phyloP scores from a whole-genome alignment of 148 eudicot genomes.

The Persicaria tinctoria region DNA sequence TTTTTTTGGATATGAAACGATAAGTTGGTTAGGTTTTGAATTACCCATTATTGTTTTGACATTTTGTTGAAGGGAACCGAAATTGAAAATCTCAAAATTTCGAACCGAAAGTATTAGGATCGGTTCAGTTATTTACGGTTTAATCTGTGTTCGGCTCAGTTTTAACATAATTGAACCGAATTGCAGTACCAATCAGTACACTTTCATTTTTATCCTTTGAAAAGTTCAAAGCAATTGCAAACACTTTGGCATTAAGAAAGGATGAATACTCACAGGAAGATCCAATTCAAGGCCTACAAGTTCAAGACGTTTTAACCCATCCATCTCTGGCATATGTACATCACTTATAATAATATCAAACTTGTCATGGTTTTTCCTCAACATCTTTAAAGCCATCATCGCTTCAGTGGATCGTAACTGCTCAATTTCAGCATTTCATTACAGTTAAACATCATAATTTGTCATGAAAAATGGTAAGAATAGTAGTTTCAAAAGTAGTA shows the following conservation, averaged over 20 bases:
- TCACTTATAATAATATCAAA: slow-evolving; percentile 81
- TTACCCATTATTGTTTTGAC: too few relatives aligned
- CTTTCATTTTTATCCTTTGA: slow-evolving; percentile 6
- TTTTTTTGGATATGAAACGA: too few relatives aligned
- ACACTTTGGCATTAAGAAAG: neutral
- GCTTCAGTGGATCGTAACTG: neutral
- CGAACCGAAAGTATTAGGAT: too few relatives aligned
- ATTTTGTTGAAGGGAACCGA: too few relatives aligned
- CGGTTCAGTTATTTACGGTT: too few relatives aligned
- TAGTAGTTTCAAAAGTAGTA: too few relatives aligned
- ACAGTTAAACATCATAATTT: too few relatives aligned
- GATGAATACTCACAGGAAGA: slow-evolving; percentile 80
- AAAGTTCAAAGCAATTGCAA: neutral
- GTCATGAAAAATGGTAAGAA: too few relatives aligned
- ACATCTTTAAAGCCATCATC: slow-evolving; percentile 29
- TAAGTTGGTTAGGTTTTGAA: too few relatives aligned
- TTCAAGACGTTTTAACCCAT: slow-evolving; percentile 85
- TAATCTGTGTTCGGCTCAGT: too few relatives aligned
- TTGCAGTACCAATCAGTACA: neutral
- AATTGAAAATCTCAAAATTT: too few relatives aligned
- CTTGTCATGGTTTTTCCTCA: slow-evolving; percentile 56
- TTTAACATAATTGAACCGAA: neutral
- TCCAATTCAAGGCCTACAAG: slow-evolving; percentile 78
- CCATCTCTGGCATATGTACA: slow-evolving; percentile 97
- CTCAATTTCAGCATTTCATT: neutral